phyloP scores from a whole-genome alignment of 805 yeast species.

The Lipomyces sp. region DNA sequence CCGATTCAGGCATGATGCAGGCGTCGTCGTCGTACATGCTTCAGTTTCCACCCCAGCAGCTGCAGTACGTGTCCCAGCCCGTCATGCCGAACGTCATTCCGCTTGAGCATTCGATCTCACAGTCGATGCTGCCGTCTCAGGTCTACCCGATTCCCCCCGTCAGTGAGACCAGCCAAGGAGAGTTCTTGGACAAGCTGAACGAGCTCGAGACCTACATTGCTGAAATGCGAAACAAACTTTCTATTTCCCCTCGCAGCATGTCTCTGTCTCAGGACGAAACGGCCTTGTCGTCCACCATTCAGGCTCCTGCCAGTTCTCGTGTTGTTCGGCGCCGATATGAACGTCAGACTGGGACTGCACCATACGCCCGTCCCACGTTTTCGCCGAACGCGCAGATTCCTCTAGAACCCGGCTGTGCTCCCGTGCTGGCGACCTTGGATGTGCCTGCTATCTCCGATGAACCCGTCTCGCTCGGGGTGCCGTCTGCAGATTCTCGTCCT shows the following conservation, averaged over 20 bases:
- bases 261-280: neutral
- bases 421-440: neutral
- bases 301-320: slow-evolving; percentile 1
- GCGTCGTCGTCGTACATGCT: slow-evolving; percentile 12
- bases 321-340: slow-evolving; percentile 28
- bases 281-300: neutral
- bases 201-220: slow-evolving; percentile 27
- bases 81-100: neutral
- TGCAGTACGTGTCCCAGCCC: slow-evolving; percentile 13
- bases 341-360: slow-evolving; percentile 15
- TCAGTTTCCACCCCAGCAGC: slow-evolving; percentile 16
- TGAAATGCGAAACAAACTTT: slow-evolving; percentile 23
- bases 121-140: neutral
- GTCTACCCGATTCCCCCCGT: neutral
- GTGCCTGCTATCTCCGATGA: slow-evolving; percentile 1
- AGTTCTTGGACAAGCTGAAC: slow-evolving; percentile 24
- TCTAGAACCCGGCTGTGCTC: neutral
- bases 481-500: neutral
- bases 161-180: slow-evolving; percentile 12
- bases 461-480: neutral
- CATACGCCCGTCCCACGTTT: slow-evolving; percentile 10
- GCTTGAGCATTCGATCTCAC: neutral
- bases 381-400: neutral
- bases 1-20: slow-evolving; percentile 16
- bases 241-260: neutral